Percentiles rank a stretch among this genome's conserved stretches.
Conservation (phyloP, 2,329 filamentous ascomycete genomes). For the Hypoxylon rubiginosum region DNA sequence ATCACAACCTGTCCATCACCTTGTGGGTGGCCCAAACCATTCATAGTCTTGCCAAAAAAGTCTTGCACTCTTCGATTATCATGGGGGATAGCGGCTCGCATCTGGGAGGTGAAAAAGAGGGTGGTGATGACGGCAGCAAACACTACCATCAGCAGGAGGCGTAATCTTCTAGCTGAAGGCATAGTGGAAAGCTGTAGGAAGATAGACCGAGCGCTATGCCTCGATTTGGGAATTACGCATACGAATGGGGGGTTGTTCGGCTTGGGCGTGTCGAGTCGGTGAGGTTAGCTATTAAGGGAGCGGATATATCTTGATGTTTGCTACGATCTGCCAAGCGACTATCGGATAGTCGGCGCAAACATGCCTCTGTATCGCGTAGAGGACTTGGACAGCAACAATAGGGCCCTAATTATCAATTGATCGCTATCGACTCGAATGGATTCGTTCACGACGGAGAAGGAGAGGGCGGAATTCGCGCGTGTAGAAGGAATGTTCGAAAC, state of each 20-base stretch:
- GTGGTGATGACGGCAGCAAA: constrained; percentile 75
- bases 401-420: constrained; percentile 12
- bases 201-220: constrained; percentile 1
- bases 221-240: constrained; percentile 18
- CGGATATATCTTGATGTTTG: constrained; percentile 10
- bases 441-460: constrained; percentile 5
- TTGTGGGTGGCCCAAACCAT: constrained; percentile 62
- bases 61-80: constrained; percentile 62
- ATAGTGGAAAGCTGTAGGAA: constrained; percentile 59
- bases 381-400: constrained; percentile 7
- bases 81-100: constrained; percentile 64
- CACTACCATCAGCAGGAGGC: constrained; percentile 74
- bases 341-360: constrained; percentile 39
- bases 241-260: constrained; percentile 8
- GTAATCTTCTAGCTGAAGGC: constrained; percentile 78
- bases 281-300: background rate
- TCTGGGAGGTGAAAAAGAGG: constrained; percentile 78
- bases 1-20: constrained; percentile 56
- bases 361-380: constrained; percentile 37
- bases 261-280: background rate
- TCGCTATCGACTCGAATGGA: background rate
- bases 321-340: constrained; percentile 28
- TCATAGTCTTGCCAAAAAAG: constrained; percentile 72
- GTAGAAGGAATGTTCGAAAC: constrained; percentile 24
- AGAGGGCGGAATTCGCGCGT: constrained; percentile 13